Percentiles rank a stretch among this genome's conserved stretches.
Evolutionary conservation across 2,329 filamentous ascomycete species (phyloP).

Genomic region (Penicillium psychrosexuale): DNA sequence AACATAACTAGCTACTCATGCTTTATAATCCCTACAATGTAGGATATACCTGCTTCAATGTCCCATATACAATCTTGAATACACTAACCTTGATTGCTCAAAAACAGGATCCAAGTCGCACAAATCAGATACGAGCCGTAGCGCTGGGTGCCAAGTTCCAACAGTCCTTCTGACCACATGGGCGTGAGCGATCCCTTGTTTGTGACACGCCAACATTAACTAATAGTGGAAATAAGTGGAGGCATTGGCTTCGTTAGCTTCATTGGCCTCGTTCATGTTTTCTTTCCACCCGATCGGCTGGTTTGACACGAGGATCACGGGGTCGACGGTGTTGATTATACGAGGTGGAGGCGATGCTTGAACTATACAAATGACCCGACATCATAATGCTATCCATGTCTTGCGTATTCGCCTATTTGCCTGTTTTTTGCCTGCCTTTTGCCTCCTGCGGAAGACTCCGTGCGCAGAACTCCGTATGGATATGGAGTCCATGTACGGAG

Average conservation of each 20-base stretch:
- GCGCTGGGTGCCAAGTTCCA: not conserved
- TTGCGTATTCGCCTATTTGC: not conserved
- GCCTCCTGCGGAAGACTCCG: not conserved
- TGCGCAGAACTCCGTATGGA: too few species aligned
- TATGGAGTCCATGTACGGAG: not conserved
- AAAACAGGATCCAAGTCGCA: not conserved
- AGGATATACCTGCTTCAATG: not conserved
- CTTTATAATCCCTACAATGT: too few species aligned
- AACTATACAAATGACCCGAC: not conserved
- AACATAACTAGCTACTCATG: not conserved
- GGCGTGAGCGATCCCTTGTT: constrained; percentile 1
- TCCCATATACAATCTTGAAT: not conserved
- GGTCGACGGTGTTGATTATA: not conserved
- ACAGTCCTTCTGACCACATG: constrained; percentile 15
- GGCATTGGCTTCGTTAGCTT: not conserved
- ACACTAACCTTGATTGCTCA: not conserved
- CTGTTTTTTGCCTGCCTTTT: not conserved
- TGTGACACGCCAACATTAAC: constrained; percentile 2
- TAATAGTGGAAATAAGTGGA: not conserved
- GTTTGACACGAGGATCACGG: constrained; percentile 7
- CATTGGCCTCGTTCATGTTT: not conserved
- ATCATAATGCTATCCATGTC: not conserved
- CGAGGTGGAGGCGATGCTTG: not conserved
- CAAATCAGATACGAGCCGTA: constrained; percentile 3
- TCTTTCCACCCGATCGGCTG: constrained; percentile 1